Evolutionary conservation across 768 basidiomycete species (phyloP).

Genomic region (Chalciporus pseudorubinellus): DNA sequence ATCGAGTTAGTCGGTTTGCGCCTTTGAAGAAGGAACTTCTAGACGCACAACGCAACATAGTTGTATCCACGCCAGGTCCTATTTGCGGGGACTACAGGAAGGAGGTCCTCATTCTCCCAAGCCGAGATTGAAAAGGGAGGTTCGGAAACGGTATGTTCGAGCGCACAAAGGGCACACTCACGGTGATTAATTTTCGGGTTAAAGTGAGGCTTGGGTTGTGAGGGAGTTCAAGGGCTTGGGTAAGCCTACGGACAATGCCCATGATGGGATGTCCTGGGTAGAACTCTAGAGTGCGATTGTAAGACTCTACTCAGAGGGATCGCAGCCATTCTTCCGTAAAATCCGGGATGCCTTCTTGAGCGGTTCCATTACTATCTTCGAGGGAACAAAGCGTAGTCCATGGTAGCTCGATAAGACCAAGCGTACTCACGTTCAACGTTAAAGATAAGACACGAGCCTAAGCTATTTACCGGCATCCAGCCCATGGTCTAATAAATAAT

Average conservation of each 20-base stretch:
- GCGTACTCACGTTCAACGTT: not conserved
- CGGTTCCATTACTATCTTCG: constrained; percentile 13
- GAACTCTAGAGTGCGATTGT: not conserved
- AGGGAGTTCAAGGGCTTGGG: constrained; percentile 46
- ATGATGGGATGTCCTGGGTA: constrained; percentile 13
- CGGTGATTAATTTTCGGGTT: constrained; percentile 56
- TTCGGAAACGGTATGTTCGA: constrained; percentile 2
- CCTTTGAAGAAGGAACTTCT: not conserved
- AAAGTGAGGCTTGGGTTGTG: constrained; percentile 53
- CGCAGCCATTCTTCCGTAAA: not conserved
- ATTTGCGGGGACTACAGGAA: constrained; percentile 62
- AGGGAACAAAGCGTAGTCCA: not conserved
- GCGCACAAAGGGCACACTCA: constrained; percentile 28
- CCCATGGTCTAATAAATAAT: not conserved
- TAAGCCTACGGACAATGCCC: constrained; percentile 24
- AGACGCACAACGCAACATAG: constrained; percentile 61
- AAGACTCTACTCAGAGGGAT: too few relatives aligned
- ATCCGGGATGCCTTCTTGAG: constrained; percentile 3
- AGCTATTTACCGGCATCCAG: not conserved
- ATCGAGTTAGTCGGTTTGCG: not conserved
- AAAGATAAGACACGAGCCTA: not conserved
- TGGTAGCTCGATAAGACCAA: not conserved
- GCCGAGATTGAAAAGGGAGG: constrained; percentile 16
- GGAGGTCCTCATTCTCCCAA: constrained; percentile 64
- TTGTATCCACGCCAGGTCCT: constrained; percentile 65